Evolutionary conservation across 805 yeast genomes (phyloP).

Genomic region (Torulaspora delbrueckii): DNA sequence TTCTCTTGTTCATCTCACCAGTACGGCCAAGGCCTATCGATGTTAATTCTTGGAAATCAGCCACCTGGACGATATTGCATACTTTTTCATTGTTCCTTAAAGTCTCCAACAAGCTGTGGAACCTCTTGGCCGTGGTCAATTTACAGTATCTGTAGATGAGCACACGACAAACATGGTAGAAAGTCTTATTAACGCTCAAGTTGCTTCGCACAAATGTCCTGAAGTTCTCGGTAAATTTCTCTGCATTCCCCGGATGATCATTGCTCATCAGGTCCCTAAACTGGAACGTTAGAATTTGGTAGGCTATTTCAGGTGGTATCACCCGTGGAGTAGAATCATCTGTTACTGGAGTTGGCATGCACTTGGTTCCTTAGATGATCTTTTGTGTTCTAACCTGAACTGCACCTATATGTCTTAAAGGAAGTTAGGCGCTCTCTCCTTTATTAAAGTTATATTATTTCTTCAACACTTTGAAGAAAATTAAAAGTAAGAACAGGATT

Average conservation of each 20-base stretch:
- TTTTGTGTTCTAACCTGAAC: not conserved
- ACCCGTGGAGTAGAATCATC: constrained; percentile 2
- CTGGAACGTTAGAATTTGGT: constrained; percentile 51
- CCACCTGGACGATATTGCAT: constrained; percentile 57
- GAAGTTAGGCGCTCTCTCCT: not conserved
- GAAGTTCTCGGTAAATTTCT: constrained; percentile 40
- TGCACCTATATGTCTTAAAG: not conserved
- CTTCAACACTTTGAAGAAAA: not conserved
- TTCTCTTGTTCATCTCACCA: constrained; percentile 82
- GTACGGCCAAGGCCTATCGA: constrained; percentile 87
- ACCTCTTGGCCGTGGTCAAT: constrained; percentile 76
- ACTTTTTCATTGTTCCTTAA: constrained; percentile 43
- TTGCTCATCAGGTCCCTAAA: constrained; percentile 47
- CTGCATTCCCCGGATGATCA: constrained; percentile 47
- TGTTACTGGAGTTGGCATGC: constrained; percentile 5
- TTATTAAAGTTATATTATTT: not conserved
- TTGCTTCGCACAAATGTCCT: constrained; percentile 49
- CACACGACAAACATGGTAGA: constrained; percentile 53
- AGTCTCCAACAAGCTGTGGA: constrained; percentile 62
- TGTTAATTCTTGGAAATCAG: constrained; percentile 86
- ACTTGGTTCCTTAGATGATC: not conserved
- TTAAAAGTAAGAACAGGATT: not conserved
- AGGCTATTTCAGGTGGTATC: constrained; percentile 53
- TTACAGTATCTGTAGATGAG: constrained; percentile 61
- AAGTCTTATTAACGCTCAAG: constrained; percentile 51